Evolutionary conservation across 202 grass and related monocot species (phyloP), one percentile per base, ranked within the genome.

Genomic region (Zoysia matrella): DNA sequence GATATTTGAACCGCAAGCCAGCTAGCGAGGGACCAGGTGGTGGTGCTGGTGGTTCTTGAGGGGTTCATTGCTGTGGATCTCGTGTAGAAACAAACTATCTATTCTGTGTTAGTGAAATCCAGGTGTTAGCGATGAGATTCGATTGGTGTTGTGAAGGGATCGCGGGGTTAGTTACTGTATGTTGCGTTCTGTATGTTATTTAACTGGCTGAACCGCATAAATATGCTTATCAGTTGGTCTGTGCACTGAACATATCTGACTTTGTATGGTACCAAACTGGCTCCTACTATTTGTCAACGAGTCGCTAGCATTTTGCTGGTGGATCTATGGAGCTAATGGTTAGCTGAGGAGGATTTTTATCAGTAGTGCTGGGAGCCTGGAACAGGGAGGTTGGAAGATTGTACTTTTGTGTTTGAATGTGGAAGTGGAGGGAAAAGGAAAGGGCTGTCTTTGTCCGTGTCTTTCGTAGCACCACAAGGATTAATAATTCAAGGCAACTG

Each of bases 41-140:
- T 68, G 86, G 80, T 41, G 64, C 81, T 69, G 82, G 82, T 50
- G 80, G 86, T 63, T 88, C 86, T 69, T 88, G 75, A 88, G 60
- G 52, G 60, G 5, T 36, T 11, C 58, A 87, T 84, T 80, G 5
- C 9, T 80, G 80, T 73, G 66, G 52, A 74, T 8, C 75, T 41
- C 51, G 65, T 88, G 76, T 88, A 85, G 72, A 72, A 71, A 81
- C 58, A 81, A 84, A 54, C 51, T 57, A 78, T 70, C 63, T 84
- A 44, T 84, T 18, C 41, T 84, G 86, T 84, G 75, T 52, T 81
- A 72, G 56, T 80, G 57, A 85, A 80, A 76, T 56, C 44, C 49
- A 76, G 11, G 16, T 80, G 50, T 69, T 89, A 72, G 78, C 39
- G 42, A 50, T 46, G 57, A 57, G 39, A 76, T 60, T 89, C 85